Conservation (phyloP, 1,139 yeast genomes). For the Meyerozyma carpophila region DNA sequence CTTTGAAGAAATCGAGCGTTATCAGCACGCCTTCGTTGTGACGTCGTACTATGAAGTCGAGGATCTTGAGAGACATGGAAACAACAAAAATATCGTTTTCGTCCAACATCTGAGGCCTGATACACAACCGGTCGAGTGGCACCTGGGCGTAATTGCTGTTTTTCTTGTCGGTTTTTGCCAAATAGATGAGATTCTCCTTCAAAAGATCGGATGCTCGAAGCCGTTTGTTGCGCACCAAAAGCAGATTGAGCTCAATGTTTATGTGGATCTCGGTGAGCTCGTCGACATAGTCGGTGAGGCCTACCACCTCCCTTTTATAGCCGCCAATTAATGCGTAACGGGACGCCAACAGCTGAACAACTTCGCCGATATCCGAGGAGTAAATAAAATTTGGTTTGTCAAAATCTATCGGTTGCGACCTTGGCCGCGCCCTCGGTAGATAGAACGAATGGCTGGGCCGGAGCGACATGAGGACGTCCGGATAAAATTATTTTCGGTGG, state of each 20-base stretch:
- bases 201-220: conserved; percentile 30
- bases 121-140: conserved; percentile 7
- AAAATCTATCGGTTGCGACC: conserved; percentile 14
- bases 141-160: conserved; percentile 8
- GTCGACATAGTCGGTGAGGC: conserved; percentile 5
- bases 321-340: conserved; percentile 5
- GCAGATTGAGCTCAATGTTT: conserved; percentile 33
- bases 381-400: conserved; percentile 37
- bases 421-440: neutral
- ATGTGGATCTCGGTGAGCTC: conserved; percentile 17
- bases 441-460: neutral
- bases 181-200: conserved; percentile 28
- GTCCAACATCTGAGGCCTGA: conserved; percentile 5
- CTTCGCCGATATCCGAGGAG: conserved; percentile 26
- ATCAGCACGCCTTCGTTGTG: conserved; percentile 11
- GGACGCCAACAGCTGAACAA: conserved; percentile 3
- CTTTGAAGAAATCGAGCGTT: conserved; percentile 23
- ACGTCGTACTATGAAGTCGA: conserved; percentile 14
- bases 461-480: neutral
- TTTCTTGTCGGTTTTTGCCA: conserved; percentile 19
- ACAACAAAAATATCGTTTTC: conserved; percentile 32
- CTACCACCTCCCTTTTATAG: conserved; percentile 7
- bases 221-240: conserved; percentile 24
- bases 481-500: neutral
- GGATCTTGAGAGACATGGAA: conserved; percentile 20